phyloP scores from a whole-genome alignment of 2,329 filamentous ascomycete species.

The Calonectria henricotiae region DNA sequence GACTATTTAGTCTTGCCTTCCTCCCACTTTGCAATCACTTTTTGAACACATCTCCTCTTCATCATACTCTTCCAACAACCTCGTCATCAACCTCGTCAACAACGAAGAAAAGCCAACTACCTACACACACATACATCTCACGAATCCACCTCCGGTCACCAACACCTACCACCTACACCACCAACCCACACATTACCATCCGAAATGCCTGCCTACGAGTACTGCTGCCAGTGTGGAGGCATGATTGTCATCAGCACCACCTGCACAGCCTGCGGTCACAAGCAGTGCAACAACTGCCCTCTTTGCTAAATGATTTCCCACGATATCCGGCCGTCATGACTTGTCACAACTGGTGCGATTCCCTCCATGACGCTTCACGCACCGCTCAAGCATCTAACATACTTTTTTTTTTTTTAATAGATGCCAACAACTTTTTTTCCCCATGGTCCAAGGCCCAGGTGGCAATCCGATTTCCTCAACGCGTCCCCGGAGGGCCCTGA shows the following conservation, averaged over 20 bases:
- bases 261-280: slow-evolving; percentile 68
- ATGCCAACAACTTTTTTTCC: slow-evolving; percentile 9
- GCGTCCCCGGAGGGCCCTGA: slow-evolving; percentile 30
- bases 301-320: slow-evolving; percentile 52
- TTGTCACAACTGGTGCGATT: slow-evolving; percentile 17
- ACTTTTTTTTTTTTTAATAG: not conserved
- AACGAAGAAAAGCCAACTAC: slow-evolving; percentile 9
- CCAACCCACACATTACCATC: slow-evolving; percentile 32
- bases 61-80: slow-evolving; percentile 22
- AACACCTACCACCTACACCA: slow-evolving; percentile 31
- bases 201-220: slow-evolving; percentile 65
- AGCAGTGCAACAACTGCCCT: slow-evolving; percentile 67
- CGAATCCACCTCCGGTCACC: slow-evolving; percentile 20
- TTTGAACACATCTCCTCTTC: slow-evolving; percentile 20
- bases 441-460: slow-evolving; percentile 15
- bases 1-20: slow-evolving; percentile 48
- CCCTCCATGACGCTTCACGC: not conserved
- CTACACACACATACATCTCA: slow-evolving; percentile 14
- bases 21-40: not conserved
- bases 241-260: slow-evolving; percentile 73
- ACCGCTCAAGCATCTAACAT: not conserved
- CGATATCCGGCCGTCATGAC: slow-evolving; percentile 31
- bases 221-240: slow-evolving; percentile 71
- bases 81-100: not conserved
- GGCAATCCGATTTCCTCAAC: slow-evolving; percentile 6